A percentile compares a stretch with the other conserved stretches of the same genome.
phyloP scores from a whole-genome alignment of 345 rosid species.

The Reutealis trisperma region DNA sequence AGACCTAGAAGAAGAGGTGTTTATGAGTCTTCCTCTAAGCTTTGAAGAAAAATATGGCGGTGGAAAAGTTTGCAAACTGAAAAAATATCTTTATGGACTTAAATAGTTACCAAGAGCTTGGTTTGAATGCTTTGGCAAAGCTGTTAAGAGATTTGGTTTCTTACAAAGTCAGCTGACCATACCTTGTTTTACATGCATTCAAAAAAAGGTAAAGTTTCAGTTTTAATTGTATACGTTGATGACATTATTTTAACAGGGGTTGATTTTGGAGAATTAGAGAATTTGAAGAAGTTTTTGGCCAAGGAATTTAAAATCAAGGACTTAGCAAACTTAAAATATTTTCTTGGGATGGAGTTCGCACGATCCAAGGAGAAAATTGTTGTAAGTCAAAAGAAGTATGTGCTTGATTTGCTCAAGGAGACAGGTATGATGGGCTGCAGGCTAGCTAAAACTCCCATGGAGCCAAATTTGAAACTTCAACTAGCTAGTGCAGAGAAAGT shows the following conservation, averaged over 20 bases:
- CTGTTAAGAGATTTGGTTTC: neutral
- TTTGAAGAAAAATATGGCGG: neutral
- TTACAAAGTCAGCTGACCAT: neutral
- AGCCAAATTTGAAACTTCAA: neutral
- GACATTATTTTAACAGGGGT: neutral
- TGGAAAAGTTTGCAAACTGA: neutral
- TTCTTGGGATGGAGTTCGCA: too few relatives aligned
- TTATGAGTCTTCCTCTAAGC: neutral
- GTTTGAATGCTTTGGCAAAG: conserved; percentile 4
- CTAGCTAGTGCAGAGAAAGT: too few relatives aligned
- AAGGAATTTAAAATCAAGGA: neutral
- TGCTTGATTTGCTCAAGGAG: neutral
- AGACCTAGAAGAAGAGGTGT: neutral
- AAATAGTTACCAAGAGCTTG: neutral
- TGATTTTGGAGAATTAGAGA: neutral
- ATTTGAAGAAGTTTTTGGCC: neutral
- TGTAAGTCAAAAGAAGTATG: too few relatives aligned
- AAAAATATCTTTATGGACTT: neutral
- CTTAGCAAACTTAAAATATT: neutral
- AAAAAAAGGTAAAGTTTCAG: neutral
- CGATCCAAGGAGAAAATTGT: too few relatives aligned
- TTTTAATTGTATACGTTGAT: neutral
- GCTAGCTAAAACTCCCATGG: neutral
- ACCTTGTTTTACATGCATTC: neutral
- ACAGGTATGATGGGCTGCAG: neutral